Evolutionary conservation across 2,329 filamentous ascomycete species (phyloP).

Genomic region (Calonectria leucothoes): DNA sequence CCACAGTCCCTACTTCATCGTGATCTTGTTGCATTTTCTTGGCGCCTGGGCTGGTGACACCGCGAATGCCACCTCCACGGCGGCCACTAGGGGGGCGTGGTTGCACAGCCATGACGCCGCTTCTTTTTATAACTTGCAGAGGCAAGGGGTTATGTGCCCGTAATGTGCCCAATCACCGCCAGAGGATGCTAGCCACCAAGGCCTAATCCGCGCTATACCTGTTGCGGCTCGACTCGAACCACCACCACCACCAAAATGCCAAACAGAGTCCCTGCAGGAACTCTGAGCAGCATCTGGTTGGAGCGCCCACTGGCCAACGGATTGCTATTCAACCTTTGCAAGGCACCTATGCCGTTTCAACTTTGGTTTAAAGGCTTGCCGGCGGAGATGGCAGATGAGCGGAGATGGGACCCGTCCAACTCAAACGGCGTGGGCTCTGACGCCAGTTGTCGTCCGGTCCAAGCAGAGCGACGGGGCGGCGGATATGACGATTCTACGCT

Average conservation of each 20-base stretch:
- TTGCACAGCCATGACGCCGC: constrained; percentile 43
- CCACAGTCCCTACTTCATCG: constrained; percentile 18
- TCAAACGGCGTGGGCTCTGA: constrained; percentile 34
- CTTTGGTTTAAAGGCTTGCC: constrained; percentile 17
- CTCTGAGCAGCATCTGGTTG: constrained; percentile 37
- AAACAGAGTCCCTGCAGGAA: constrained; percentile 36
- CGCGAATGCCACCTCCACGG: neutral
- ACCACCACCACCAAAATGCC: constrained; percentile 26
- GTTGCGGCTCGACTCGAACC: constrained; percentile 34
- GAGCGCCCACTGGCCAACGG: constrained; percentile 27
- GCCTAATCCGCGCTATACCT: constrained; percentile 36
- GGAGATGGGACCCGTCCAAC: constrained; percentile 31
- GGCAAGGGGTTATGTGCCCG: constrained; percentile 21
- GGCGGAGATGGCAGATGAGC: constrained; percentile 27
- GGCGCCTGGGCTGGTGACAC: constrained; percentile 23
- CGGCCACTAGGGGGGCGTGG: constrained; percentile 5
- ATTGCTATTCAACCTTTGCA: constrained; percentile 32
- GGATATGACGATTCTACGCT: neutral
- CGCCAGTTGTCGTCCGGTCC: constrained; percentile 30
- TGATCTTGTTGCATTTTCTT: constrained; percentile 24
- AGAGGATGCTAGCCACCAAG: constrained; percentile 27
- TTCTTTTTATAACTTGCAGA: constrained; percentile 43
- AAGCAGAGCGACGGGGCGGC: constrained; percentile 14
- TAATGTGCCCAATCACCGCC: constrained; percentile 35
- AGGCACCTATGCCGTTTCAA: constrained; percentile 37